These are phyloP conservation scores for Malus hybrid DNA, from an alignment of 331 rosid species.

Conservation along the genomic window DNA sequence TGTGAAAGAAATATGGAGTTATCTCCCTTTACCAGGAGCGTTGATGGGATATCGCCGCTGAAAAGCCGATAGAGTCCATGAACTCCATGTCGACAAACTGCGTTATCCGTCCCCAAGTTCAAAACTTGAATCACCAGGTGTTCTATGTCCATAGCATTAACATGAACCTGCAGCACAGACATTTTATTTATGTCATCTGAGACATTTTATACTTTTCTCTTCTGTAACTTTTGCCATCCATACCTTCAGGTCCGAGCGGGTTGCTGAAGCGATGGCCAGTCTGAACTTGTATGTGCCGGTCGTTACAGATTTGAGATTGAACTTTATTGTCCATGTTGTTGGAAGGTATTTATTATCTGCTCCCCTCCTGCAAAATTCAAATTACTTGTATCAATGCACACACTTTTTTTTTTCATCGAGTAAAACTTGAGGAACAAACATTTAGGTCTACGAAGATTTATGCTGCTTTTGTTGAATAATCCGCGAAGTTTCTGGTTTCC, in stretches of 20 bases:
- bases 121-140: constrained; percentile 25
- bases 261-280: constrained; percentile 31
- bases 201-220: not conserved
- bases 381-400: not conserved
- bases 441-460: not conserved
- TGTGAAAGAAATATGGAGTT: constrained; percentile 32
- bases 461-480: not conserved
- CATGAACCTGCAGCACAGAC: constrained; percentile 24
- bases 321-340: constrained; percentile 36
- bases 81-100: constrained; percentile 31
- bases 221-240: not conserved
- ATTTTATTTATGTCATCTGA: not conserved
- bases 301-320: constrained; percentile 21
- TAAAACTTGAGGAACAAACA: not conserved
- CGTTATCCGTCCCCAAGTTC: constrained; percentile 28
- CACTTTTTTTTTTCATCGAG: not conserved
- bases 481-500: not conserved
- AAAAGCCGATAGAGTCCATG: constrained; percentile 23
- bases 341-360: constrained; percentile 23
- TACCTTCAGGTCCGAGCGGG: constrained; percentile 36
- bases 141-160: constrained; percentile 13
- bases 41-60: constrained; percentile 12
- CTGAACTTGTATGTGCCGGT: constrained; percentile 23
- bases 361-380: constrained; percentile 27
- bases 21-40: constrained; percentile 29